Evolutionary conservation across 176 grass and related monocot species (phyloP).

Genomic region (Lolium multiflorum): DNA sequence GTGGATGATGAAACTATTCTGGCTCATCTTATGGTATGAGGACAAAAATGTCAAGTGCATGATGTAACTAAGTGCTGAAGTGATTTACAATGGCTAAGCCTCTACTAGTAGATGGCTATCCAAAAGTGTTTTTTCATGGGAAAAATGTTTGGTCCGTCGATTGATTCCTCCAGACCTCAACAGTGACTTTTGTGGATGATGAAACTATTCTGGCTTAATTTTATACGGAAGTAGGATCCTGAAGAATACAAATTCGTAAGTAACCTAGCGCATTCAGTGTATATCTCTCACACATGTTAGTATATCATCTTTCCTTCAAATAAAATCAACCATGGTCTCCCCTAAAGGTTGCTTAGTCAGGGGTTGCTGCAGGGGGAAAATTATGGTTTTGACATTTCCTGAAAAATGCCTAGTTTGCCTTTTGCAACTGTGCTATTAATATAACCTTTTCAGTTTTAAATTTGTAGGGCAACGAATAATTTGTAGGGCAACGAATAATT

Average conservation of each 20-base stretch:
- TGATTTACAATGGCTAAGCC: neutral
- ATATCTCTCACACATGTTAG: neutral
- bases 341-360: conserved; percentile 8
- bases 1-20: neutral
- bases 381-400: neutral
- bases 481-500: conserved; percentile 15
- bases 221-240: neutral
- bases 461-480: neutral
- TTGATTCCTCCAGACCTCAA: neutral
- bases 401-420: neutral
- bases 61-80: conserved; percentile 20
- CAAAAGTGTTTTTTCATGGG: neutral
- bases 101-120: neutral
- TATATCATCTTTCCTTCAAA: neutral
- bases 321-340: conserved; percentile 10
- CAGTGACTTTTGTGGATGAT: neutral
- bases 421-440: conserved; percentile 1
- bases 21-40: neutral
- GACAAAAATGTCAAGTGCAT: neutral
- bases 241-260: neutral
- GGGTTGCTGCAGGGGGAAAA: neutral
- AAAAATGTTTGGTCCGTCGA: neutral
- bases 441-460: neutral
- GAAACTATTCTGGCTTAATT: neutral
- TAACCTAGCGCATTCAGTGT: neutral